phyloP scores from a whole-genome alignment of 1,284 basidiomycete species.

The Apiotrichum laibachii region DNA sequence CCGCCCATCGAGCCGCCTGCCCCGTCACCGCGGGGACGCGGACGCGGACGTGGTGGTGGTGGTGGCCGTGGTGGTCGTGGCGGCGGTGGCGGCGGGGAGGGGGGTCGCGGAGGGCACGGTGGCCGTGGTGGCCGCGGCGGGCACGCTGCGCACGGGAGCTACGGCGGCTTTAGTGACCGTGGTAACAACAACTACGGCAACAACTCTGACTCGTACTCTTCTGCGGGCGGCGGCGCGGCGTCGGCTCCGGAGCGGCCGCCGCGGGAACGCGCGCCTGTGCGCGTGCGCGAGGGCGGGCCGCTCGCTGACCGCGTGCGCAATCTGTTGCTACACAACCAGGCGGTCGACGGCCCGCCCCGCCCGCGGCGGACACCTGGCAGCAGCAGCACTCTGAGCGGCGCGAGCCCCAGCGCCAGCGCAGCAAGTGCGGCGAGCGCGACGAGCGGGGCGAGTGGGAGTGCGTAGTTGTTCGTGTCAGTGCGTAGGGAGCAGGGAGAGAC shows the following conservation, averaged over 20 bases:
- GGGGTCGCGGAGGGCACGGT: neutral
- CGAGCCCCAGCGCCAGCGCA: neutral
- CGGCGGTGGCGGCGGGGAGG: neutral
- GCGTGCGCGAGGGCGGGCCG: slow-evolving; percentile 28
- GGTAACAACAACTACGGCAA: neutral
- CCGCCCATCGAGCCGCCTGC: slow-evolving; percentile 25
- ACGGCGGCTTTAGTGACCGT: neutral
- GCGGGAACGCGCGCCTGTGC: slow-evolving; percentile 35
- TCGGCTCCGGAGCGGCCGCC: neutral
- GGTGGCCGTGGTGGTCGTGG: neutral
- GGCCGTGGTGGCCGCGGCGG: neutral
- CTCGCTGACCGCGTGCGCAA: slow-evolving; percentile 34
- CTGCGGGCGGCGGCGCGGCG: too few species aligned
- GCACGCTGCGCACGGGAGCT: neutral
- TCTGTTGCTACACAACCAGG: slow-evolving; percentile 34
- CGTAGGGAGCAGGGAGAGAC: too few species aligned
- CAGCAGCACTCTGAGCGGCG: neutral
- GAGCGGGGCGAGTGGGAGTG: neutral
- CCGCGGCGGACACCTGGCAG: neutral
- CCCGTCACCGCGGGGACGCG: neutral
- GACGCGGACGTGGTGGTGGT: slow-evolving; percentile 5
- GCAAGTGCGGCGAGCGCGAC: neutral
- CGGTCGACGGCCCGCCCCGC: neutral
- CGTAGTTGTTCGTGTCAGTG: neutral
- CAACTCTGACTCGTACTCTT: neutral